Evolutionary conservation across 305 asterid species (phyloP).

Genomic region (Stenogyne calaminthoides): DNA sequence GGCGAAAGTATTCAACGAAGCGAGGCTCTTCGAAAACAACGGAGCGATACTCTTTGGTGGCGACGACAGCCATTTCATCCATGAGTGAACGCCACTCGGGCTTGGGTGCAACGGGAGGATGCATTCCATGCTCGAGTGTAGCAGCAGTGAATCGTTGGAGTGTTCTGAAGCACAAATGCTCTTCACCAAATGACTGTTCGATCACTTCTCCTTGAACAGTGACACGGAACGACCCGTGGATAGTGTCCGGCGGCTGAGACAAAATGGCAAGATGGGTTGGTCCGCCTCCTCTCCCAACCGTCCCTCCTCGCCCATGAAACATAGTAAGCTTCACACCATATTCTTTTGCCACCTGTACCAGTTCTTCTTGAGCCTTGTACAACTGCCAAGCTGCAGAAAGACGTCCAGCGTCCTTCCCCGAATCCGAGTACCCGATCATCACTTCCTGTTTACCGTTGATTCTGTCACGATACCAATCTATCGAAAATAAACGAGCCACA

Average conservation of each 20-base stretch:
- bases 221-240: conserved; percentile 88
- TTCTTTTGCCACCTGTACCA: conserved; percentile 77
- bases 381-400: conserved; percentile 95
- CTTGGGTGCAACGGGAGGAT: conserved; percentile 79
- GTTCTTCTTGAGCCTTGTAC: conserved; percentile 90
- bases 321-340: conserved; percentile 79
- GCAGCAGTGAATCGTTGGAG: conserved; percentile 91
- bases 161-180: conserved; percentile 85
- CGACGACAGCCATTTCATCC: conserved; percentile 83
- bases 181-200: conserved; percentile 88
- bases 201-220: conserved; percentile 95
- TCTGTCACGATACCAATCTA: conserved; percentile 80
- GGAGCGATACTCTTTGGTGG: conserved; percentile 81
- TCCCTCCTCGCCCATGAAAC: conserved; percentile 93
- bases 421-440: conserved; percentile 93
- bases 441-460: conserved; percentile 88
- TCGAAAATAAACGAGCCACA: conserved; percentile 73
- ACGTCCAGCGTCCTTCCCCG: conserved; percentile 94
- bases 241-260: conserved; percentile 92
- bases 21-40: conserved; percentile 86
- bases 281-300: conserved; percentile 92
- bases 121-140: conserved; percentile 92
- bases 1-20: conserved; percentile 92
- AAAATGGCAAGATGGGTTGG: conserved; percentile 93
- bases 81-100: conserved; percentile 89